A percentile compares a stretch with the other conserved stretches of the same genome.
phyloP scores from a whole-genome alignment of 2,329 filamentous ascomycete species.

The Cladosporium velox region DNA sequence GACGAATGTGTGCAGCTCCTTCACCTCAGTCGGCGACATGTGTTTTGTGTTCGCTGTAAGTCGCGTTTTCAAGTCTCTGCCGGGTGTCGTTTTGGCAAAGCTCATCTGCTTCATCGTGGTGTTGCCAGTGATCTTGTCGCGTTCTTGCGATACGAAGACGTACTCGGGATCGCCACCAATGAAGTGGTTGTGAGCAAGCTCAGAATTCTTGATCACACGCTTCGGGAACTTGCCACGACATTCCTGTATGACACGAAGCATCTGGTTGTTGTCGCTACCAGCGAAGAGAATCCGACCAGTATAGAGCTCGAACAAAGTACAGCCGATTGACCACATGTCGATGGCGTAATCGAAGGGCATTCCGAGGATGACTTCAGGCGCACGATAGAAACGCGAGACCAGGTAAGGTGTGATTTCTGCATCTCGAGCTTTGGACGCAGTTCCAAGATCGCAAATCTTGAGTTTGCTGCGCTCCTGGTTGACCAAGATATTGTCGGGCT shows the following conservation, averaged over 20 bases:
- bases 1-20: conserved; percentile 79
- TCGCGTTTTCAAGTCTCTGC: conserved; percentile 76
- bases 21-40: conserved; percentile 71
- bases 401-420: conserved; percentile 93
- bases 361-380: conserved; percentile 95
- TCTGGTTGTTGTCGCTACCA: conserved; percentile 95
- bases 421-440: conserved; percentile 88
- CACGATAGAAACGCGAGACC: conserved; percentile 95
- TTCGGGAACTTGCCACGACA: conserved; percentile 88
- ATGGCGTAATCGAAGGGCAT: conserved; percentile 93
- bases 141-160: conserved; percentile 81
- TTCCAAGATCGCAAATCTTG: conserved; percentile 95
- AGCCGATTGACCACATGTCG: conserved; percentile 97
- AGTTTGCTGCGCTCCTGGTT: conserved; percentile 80
- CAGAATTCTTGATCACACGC: conserved; percentile 82
- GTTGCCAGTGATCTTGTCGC: conserved; percentile 85
- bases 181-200: conserved; percentile 76
- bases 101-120: conserved; percentile 67
- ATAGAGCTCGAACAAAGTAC: conserved; percentile 94
- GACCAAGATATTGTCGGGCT: conserved; percentile 94
- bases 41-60: conserved; percentile 67
- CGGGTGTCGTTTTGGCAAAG: conserved; percentile 64
- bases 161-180: conserved; percentile 64
- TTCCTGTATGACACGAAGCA: conserved; percentile 95
- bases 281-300: conserved; percentile 97